Conservation (phyloP, 1,284 basidiomycete species). For the Trichosporon sp. region DNA sequence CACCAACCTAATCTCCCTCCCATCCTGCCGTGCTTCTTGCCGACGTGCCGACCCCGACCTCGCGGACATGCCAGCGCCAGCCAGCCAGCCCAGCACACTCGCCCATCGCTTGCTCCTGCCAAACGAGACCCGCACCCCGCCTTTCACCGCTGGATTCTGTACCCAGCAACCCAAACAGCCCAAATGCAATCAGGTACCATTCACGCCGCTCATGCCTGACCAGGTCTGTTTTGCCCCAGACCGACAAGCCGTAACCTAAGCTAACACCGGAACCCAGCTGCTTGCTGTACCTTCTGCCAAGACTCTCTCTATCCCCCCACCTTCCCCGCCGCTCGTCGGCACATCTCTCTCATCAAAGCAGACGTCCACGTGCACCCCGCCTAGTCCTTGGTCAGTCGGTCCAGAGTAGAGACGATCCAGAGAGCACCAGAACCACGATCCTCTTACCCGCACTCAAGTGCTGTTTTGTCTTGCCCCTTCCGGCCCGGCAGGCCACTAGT, state of each 20-base stretch:
- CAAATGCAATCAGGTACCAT: conserved; percentile 6
- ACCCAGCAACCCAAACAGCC: not conserved
- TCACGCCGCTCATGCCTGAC: not conserved
- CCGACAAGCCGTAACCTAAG: not conserved
- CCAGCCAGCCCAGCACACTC: not conserved
- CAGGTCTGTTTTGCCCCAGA: not conserved
- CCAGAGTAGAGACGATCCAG: not conserved
- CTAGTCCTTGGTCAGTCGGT: not conserved
- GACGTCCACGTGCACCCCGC: not conserved
- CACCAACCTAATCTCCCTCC: not conserved
- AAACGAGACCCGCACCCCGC: not conserved
- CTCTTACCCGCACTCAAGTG: not conserved
- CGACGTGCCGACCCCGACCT: not conserved
- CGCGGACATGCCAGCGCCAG: not conserved
- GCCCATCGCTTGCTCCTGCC: not conserved
- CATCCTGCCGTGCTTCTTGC: not conserved
- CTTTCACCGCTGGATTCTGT: not conserved
- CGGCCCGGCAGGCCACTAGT: not conserved
- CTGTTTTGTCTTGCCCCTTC: not conserved
- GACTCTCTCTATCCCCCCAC: conserved; percentile 10
- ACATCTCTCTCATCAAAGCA: not conserved
- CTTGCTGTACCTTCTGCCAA: not conserved
- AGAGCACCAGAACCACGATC: not conserved
- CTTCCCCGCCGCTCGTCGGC: not conserved
- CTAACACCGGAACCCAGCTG: not conserved